Base-by-base conservation (phyloP, 495 filamentous ascomycete genomes). In the Penicillium canariense region DNA sequence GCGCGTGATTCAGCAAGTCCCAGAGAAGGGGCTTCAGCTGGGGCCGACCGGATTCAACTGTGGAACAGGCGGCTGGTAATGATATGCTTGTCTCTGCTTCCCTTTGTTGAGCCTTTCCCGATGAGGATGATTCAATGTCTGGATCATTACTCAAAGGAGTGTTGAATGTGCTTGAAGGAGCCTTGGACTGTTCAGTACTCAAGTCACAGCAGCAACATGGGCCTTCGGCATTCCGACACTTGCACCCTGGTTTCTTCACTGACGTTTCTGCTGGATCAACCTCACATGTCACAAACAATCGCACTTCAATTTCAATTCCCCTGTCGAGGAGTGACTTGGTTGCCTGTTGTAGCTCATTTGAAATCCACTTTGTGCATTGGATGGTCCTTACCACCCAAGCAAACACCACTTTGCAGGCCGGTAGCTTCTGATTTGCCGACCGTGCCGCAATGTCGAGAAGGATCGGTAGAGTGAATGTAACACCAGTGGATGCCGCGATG, bases 221-320 rank as follows among this genome's bases (percentile, higher is more conserved):
- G 48, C 9, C 57, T 73, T 48, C 77, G 74, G 26, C 71, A 76
- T 26, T n/a, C 56, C 43, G 12, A n/a, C n/a, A n/a, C n/a, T n/a
- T n/a, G n/a, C n/a, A n/a, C n/a, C n/a, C n/a, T n/a, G n/a, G 36
- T 30, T 26, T 45, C 30, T 50, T 50, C 22, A 26, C 40, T 10
- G 39, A 34, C n/a, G 5, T 17, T 12, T 22, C 15, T 20, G 18
- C 1, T 20, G 25, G 15, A 8, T 51, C 32, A 0, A 26, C 28
- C 11, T 50, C 54, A 8, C 54, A 50, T 3, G 55, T 58, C 11
- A 53, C 34, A 20, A 36, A 54, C 26, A 53, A 25, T 39, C 20
- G 45, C 9, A 48, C 6, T 10, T 56, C 38, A 23, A 45, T 5
- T 34, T 42, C 46, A 35, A 56, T 38, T 26, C 47, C 46, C 2